Evolutionary conservation across 2,329 filamentous ascomycete species (phyloP), one percentile per base, ranked within the genome.

Genomic region (Trichoderma polysporum): DNA sequence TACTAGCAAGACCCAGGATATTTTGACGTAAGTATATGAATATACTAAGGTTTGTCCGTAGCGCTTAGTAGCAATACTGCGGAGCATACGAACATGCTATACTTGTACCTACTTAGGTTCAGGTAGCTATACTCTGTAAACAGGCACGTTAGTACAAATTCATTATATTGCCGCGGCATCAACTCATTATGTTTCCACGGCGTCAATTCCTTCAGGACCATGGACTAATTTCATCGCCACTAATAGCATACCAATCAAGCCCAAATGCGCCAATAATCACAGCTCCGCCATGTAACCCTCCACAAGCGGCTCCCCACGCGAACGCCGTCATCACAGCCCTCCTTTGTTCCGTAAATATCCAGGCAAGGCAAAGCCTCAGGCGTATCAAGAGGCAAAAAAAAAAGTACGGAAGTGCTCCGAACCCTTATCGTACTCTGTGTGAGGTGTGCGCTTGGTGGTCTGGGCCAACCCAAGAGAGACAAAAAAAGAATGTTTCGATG

Each of bases 251-350:
- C 41, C 22, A 45, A 17, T 45, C n/a, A n/a, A n/a, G n/a, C n/a
- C n/a, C n/a, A n/a, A n/a, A n/a, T n/a, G n/a, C 41, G n/a, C 41
- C 22, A 19, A 19, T 41, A 62, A 31, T 53, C 33, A 29, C 47
- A 47, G 31, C 50, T 62, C 47, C 33, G 59, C 59, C 59, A 41
- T 53, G 59, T 33, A 35, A 62, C 59, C 59, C 59, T 50, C 59
- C 59, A 27, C 27, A 45, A 52, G 45, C 41, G 58, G 31, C 47
- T 50, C 47, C 25, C 47, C 47, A 29, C 25, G 31, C 22, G 22
- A 25, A 37, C 22, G 13, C 31, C 41, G 45, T 61, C 58, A 61
- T 52, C 31, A 13, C 33, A 4, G 41, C 27, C 29, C 17, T 22
- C 41, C n/a, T 45, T 8, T 22, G 12, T 19, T 19, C 41, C 47